Evolutionary conservation across 148 eudicot species (phyloP), one percentile per base, ranked within the genome.

Genomic region (Fagopyrum esculentum): DNA sequence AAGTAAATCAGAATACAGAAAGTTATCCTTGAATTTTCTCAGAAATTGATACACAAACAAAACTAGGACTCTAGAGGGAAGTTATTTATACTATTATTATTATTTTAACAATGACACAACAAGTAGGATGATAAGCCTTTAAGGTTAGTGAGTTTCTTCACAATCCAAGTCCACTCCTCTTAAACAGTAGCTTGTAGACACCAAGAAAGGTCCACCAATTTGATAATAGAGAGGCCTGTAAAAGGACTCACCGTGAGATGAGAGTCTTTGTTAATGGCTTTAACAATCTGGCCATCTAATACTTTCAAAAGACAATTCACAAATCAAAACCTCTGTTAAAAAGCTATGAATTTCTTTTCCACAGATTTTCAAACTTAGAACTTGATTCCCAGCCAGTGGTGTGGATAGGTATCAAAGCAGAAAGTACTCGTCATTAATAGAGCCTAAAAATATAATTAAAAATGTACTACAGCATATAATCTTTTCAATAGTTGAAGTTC

Each of bases 1-100:
- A 90, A 77, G 80, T 95, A n/a, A 89, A 82, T 71, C 85, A 81
- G 76, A 83, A 86, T 50, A 90, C 71, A 81, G 99, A 95, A 76
- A 22, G 26, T 22, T 22, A 22, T 22, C 26, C 26, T 0, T 22
- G 26, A 22, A 22, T 22, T 22, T 22, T 22, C 26, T 22, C 26
- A 22, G 26, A 22, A 22, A 22, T 22, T 22, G 26, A 22, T 57
- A 57, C 19, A 57, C 30, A 57, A 26, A 57, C 63, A 19, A 26
- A 15, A 3, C n/a, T 12, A 5, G 6, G 49, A 48, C 4, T 4
- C 60, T 55, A 10, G 60, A 6, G 22, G 16, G 60, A n/a, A 10
- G 60, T 48, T 11, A 15, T n/a, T 4, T 15, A 54, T 54, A 55
- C 3, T 55, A 22, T 48, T 48, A 48, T 15, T 55, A 22, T 22